Conservation (phyloP, 768 basidiomycete species). For the Tricholoma furcatifolium region DNA sequence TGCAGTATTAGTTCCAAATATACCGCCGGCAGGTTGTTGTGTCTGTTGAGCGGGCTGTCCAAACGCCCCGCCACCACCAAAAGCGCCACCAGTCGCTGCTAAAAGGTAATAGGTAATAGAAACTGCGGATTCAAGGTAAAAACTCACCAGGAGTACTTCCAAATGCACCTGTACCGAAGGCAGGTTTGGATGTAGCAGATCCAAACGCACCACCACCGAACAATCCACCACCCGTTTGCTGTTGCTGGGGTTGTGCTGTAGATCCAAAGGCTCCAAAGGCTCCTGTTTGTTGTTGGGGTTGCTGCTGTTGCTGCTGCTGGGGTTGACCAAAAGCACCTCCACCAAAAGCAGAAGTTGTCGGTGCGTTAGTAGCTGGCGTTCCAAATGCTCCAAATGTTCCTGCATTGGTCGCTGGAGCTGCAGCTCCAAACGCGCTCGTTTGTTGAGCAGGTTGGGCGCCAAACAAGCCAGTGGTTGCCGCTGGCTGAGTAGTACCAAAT, state of each 20-base stretch:
- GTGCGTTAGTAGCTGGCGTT: constrained; percentile 21
- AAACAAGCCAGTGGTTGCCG: constrained; percentile 36
- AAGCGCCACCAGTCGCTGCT: constrained; percentile 23
- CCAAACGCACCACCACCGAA: constrained; percentile 37
- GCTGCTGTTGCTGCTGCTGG: constrained; percentile 28
- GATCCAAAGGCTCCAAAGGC: constrained; percentile 26
- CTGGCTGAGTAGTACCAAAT: constrained; percentile 45
- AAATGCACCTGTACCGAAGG: constrained; percentile 12
- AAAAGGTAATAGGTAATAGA: neutral
- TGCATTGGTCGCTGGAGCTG: constrained; percentile 28
- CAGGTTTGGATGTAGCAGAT: constrained; percentile 17
- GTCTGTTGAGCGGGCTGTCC: constrained; percentile 34
- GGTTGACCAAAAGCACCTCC: constrained; percentile 58
- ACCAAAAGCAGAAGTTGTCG: constrained; percentile 34
- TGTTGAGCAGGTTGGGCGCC: constrained; percentile 46
- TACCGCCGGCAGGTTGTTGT: constrained; percentile 25
- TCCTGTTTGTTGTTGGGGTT: constrained; percentile 14
- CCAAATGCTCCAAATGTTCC: constrained; percentile 47
- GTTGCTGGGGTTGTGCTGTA: constrained; percentile 27
- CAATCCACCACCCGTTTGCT: constrained; percentile 27
- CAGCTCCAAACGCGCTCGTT: constrained; percentile 38
- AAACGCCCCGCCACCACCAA: constrained; percentile 33
- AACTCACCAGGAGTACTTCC: constrained; percentile 14
- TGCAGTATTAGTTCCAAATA: constrained; percentile 31
- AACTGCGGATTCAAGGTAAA: neutral